These are phyloP conservation scores for Cercis canadensis DNA, from an alignment of 306 rosid species.

Conservation along the genomic window DNA sequence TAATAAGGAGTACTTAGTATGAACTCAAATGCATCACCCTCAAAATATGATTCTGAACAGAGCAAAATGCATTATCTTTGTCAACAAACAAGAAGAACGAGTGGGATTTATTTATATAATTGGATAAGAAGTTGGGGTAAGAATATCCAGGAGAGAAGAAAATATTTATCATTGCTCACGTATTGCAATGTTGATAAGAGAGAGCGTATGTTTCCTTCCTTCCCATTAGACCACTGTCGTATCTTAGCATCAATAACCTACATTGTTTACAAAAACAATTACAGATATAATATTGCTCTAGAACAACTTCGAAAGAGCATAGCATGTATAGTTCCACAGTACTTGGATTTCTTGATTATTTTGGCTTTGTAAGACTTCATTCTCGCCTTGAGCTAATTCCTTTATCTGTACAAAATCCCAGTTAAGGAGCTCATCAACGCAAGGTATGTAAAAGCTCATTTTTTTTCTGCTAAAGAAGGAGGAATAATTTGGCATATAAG, in stretches of 20 bases:
- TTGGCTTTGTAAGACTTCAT: constrained; percentile 39
- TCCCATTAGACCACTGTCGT: constrained; percentile 85
- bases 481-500: background rate
- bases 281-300: constrained; percentile 14
- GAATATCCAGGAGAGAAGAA: constrained; percentile 7
- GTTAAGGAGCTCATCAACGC: constrained; percentile 40
- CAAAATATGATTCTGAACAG: constrained; percentile 21
- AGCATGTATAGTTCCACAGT: constrained; percentile 34
- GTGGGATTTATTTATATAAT: constrained; percentile 23
- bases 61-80: constrained; percentile 29
- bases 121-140: constrained; percentile 5
- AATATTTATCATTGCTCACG: constrained; percentile 49
- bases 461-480: background rate
- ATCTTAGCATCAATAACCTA: constrained; percentile 79
- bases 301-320: constrained; percentile 21
- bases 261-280: constrained; percentile 34
- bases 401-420: constrained; percentile 56
- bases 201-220: constrained; percentile 94
- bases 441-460: constrained; percentile 2
- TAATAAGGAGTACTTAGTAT: constrained; percentile 17
- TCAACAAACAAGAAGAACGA: constrained; percentile 23
- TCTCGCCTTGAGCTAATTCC: constrained; percentile 65
- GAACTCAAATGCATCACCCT: constrained; percentile 27
- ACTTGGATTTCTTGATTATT: constrained; percentile 68
- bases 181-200: constrained; percentile 85